Base-by-base conservation (phyloP, 768 basidiomycete genomes). In the Cyclocybe aegerita region DNA sequence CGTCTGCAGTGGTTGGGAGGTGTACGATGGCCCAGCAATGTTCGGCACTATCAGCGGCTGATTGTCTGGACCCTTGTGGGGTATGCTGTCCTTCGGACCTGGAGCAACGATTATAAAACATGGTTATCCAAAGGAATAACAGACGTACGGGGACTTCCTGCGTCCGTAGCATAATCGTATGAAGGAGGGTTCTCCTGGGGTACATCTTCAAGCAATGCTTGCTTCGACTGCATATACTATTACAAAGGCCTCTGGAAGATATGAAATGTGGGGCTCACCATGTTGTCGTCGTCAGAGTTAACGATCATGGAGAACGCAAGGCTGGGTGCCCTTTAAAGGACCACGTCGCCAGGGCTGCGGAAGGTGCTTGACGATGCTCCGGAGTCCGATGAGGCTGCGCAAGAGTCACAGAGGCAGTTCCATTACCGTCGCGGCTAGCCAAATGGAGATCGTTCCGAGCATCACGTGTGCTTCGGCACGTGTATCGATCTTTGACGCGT, bases 171-270 rank as follows among this genome's bases (percentile, higher is more conserved):
- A 37, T 56, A 58, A 51, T 81, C 78, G 46, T 82, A 82, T 7
- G 81, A 68, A 37, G 81, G 81, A 36, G 81, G 81, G 36, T 52
- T 74, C 9, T 82, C 75, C 35, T 61, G 59, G 14, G 58, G 61
- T 52, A 54, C 49, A 45, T 47, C 59, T 59, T 44, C 43, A 41
- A 15, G 44, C 3, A 47, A 15, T 15, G 56, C 50, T 55, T 47
- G 39, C 46, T 53, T 50, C 1, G 23, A 23, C 46, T 47, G 33
- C 15, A 12, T n/a, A 11, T 45, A 46, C n/a, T 23, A 29, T 23
- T 6, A 15, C 16, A 36, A 15, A 39, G 10, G 6, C 30, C 34
- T 29, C 4, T 8, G 14, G 35, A 39, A 47, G 44, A 47, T 36
- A 42, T 16, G 32, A 38, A 17, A 45, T 29, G 3, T 12, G 5